A percentile compares a stretch with the other conserved stretches of the same genome.
Conservation (phyloP, 805 yeast species). For the Ogataea kodamae region DNA sequence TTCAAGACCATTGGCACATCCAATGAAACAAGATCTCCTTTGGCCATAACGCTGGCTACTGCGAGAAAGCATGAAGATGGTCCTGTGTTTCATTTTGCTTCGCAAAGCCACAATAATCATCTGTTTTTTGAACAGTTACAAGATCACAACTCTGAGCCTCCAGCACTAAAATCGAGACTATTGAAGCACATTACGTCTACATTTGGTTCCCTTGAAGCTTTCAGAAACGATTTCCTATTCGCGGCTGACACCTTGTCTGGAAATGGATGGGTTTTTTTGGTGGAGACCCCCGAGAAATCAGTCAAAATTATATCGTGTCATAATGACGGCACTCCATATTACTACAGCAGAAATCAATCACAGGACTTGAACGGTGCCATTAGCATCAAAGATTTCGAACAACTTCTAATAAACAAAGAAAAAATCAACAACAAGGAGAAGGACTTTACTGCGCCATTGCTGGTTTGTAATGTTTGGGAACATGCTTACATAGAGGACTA, state of each 20-base stretch:
- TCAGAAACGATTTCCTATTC: constrained; percentile 46
- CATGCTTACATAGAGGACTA: constrained; percentile 82
- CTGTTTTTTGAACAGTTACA: constrained; percentile 68
- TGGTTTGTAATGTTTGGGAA: constrained; percentile 85
- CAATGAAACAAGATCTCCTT: constrained; percentile 71
- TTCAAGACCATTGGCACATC: constrained; percentile 73
- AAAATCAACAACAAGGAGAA: constrained; percentile 33
- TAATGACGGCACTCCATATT: constrained; percentile 78
- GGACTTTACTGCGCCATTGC: constrained; percentile 69
- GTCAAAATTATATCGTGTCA: constrained; percentile 53
- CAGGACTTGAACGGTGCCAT: constrained; percentile 76
- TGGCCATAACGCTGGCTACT: constrained; percentile 63
- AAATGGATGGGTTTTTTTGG: constrained; percentile 74
- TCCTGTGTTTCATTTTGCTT: constrained; percentile 78
- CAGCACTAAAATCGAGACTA: constrained; percentile 27
- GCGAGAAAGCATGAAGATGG: constrained; percentile 65
- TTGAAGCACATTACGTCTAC: constrained; percentile 33
- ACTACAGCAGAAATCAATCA: constrained; percentile 63
- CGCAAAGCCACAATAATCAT: constrained; percentile 91
- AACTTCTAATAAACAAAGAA: constrained; percentile 36
- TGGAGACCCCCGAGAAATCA: constrained; percentile 61
- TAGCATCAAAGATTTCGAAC: constrained; percentile 49
- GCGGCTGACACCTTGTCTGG: constrained; percentile 54
- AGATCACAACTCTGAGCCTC: constrained; percentile 18
- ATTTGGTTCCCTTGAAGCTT: constrained; percentile 46